Evolutionary conservation across 2,329 filamentous ascomycete species (phyloP), one percentile per base, ranked within the genome.

Genomic region (Trichoderma koningii): DNA sequence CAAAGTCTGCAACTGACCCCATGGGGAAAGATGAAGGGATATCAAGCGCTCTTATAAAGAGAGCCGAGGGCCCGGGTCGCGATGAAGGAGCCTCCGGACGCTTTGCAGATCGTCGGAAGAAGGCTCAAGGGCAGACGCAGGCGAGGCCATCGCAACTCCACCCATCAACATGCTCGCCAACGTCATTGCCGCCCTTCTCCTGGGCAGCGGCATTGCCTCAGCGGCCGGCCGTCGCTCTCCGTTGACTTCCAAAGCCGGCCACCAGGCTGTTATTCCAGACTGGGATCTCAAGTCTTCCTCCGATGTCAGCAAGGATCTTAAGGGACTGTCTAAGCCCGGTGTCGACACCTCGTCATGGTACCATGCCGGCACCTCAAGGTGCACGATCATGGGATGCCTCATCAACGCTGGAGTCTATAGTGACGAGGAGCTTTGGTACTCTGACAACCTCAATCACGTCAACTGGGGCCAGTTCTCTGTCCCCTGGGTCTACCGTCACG

Each of bases 401-500:
- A 71, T 88, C n/a, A 75, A 81, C 9, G 81, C 79, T 6, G 79
- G 79, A 2, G 75, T 83, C 14, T 85, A 84, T 73, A 77, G 80
- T 23, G 85, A 87, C 52, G 73, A 74, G 0, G 73, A 83, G 0
- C 71, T 88, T 0, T 88, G 87, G 73, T 86, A 80, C 71, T 87
- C 83, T 0, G 75, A 83, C 26, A 82, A 82, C 66, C 70, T 79
- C 47, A 67, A 70, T 12, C 38, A 42, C 60, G 79, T 86, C 42
- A 78, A 85, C 57, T 69, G 73, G 15, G 73, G 75, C 2, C 79
- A 79, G 50, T 88, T 87, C 65, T 71, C 75, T 0, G 78, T 81
- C 0, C 83, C 85, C 0, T 89, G 86, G 85, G 71, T 87, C 26
- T 89, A 87, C 68, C 79, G 85, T 14, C 75, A 82, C 45, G 83